Base-by-base conservation (phyloP, 805 yeast species). In the Hanseniaspora valbyensis region DNA sequence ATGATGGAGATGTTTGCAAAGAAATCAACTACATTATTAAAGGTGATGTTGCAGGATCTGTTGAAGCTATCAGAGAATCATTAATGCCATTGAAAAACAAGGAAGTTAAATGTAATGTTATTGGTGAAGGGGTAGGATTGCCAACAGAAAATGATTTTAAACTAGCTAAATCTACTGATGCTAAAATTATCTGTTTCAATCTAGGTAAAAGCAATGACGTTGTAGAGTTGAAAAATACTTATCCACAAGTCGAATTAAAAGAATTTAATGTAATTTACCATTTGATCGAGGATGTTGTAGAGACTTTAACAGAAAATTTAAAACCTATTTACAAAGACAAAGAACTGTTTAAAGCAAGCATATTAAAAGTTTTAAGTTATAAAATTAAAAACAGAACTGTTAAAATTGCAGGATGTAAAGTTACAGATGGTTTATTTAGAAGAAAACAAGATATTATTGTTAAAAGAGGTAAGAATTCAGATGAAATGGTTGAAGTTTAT, bases 11-110 rank as follows among this genome's bases (percentile, higher is more conserved):
- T 2, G 58, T 57, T 3, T 63, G 48, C 43, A 60, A 61, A 4
- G 57, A 56, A 26, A 62, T 67, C 4, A 77, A 78, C 28, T 87
- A 81, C 56, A 80, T 92, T 25, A 70, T 92, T 32, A 87, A 85
- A 61, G 84, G 95, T 0, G 98, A 92, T 66, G 96, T 90, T 1
- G 80, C 81, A 57, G 98, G 98, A 0, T 89, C 97, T 0, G 83
- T 85, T 0, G 98, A 92, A 62, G 98, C 98, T 1, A 83, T 92
- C 30, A 74, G 70, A 34, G 96, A 89, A 62, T 79, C 90, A 57
- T 77, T 92, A 43, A 72, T 73, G 53, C 80, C 80, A 12, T 66
- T 92, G n/a, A 96, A 96, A 6, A 89, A 90, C 62, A 84, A 83
- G 1, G 94, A 85, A 60, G 90, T 90, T 6, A 69, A 71, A 53